Evolutionary conservation across 2,329 filamentous ascomycete species (phyloP).

Genomic region (Paraconiothyrium sp.): DNA sequence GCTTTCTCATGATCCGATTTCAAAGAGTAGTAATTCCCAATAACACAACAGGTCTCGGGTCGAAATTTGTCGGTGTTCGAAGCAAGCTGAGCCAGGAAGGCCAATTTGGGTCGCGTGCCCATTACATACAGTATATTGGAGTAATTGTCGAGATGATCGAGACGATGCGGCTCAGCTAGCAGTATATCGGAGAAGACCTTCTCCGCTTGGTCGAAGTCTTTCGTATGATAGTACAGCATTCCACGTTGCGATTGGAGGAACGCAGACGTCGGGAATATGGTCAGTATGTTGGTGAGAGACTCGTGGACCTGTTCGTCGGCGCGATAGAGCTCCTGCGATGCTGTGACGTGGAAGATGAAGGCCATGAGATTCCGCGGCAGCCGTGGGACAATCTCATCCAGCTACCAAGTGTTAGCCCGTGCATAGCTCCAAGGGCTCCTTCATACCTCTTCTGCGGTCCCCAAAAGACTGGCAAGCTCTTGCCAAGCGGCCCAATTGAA

Average conservation of each 20-base stretch:
- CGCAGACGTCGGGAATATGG: conserved; percentile 85
- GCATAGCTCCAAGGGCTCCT: background rate
- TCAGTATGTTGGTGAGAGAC: conserved; percentile 78
- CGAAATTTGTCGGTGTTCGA: conserved; percentile 94
- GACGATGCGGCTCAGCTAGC: conserved; percentile 71
- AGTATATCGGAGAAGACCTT: conserved; percentile 74
- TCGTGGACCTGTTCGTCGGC: conserved; percentile 78
- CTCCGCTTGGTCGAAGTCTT: conserved; percentile 74
- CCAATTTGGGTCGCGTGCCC: conserved; percentile 84
- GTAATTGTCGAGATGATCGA: conserved; percentile 94
- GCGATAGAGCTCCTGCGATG: conserved; percentile 91
- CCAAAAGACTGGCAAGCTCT: conserved; percentile 84
- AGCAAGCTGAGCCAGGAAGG: conserved; percentile 90
- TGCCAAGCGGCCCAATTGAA: conserved; percentile 99
- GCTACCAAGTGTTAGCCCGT: conserved; percentile 55
- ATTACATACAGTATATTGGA: conserved; percentile 98
- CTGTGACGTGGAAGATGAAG: conserved; percentile 91
- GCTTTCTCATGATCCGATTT: conserved; percentile 97
- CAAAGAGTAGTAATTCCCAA: conserved; percentile 96
- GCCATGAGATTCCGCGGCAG: conserved; percentile 92
- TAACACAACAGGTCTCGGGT: conserved; percentile 94
- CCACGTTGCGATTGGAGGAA: conserved; percentile 93
- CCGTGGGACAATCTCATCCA: conserved; percentile 74
- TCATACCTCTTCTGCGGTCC: conserved; percentile 79
- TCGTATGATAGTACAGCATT: conserved; percentile 88